Evolutionary conservation across 192 early-diverging fungal genomes (phyloP), one percentile per base, ranked within the genome.

Genomic region (Globomyces pollinis-pini): DNA sequence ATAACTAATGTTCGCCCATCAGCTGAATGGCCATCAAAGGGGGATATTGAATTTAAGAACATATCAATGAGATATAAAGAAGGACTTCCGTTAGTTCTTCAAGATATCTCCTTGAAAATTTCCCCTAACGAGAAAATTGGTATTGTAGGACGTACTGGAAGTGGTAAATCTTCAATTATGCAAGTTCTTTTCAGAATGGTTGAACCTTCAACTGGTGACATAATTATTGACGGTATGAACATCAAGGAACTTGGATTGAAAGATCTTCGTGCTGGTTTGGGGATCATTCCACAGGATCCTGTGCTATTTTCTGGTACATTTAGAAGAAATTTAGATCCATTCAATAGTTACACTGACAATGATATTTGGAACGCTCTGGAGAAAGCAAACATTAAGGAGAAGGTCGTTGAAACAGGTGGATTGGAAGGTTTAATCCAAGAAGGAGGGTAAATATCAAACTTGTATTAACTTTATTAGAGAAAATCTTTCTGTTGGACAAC

Each of bases 401-500:
- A 85, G 57, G 66, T 94, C 21, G 59, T 69, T n/a, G 52, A 70
- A 21, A 64, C 81, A 32, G 80, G 38, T 62, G 78, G 51, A 49
- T 59, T 94, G 23, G 86, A 90, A 23, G 77, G 79, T 5, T 53
- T 56, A 18, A 80, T 96, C 1, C 64, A 75, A 20, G 84, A 88
- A 56, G 82, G 86, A 24, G 93, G 93, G n/a, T n/a, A n/a, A n/a
- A n/a, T n/a, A n/a, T n/a, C n/a, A n/a, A n/a, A n/a, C n/a, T n/a
- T 41, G 85, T n/a, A n/a, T n/a, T n/a, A n/a, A n/a, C n/a, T n/a
- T n/a, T n/a, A n/a, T n/a, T n/a, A n/a, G n/a, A 86, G 56, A 43
- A 30, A 93, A 93, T 71, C 84, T 93, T 57, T 86, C 80, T 29
- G 81, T 90, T 21, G 89, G 89, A n/a, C 84, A 89, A 61, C 67